phyloP scores from a whole-genome alignment of 2,329 filamentous ascomycete genomes.

The Colletotrichum godetiae region DNA sequence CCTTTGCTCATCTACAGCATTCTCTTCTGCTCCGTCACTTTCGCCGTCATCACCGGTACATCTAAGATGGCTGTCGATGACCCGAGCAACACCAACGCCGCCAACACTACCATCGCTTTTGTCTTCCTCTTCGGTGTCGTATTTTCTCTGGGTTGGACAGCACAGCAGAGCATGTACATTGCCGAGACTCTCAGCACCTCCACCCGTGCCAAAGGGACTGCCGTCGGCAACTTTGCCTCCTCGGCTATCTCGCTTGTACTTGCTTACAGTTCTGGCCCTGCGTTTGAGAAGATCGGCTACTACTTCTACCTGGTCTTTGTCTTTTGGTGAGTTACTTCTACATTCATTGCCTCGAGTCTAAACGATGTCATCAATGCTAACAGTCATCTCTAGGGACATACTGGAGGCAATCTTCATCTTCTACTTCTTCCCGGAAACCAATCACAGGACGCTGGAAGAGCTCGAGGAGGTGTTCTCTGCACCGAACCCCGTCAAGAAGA shows the following conservation, averaged over 20 bases:
- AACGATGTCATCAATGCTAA: background rate
- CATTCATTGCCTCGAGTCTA: too few species aligned
- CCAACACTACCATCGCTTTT: constrained; percentile 60
- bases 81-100: constrained; percentile 48
- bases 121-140: constrained; percentile 65
- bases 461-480: constrained; percentile 63
- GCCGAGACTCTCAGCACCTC: constrained; percentile 58
- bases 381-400: constrained; percentile 41
- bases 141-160: constrained; percentile 63
- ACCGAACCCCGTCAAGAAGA: constrained; percentile 56
- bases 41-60: constrained; percentile 61
- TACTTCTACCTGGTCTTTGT: constrained; percentile 59
- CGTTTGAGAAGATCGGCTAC: constrained; percentile 55
- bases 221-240: constrained; percentile 55
- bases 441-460: constrained; percentile 64
- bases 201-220: constrained; percentile 58
- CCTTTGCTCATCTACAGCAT: constrained; percentile 62
- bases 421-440: constrained; percentile 62
- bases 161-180: constrained; percentile 62
- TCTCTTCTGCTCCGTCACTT: constrained; percentile 57
- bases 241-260: constrained; percentile 52
- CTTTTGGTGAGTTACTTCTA: constrained; percentile 46
- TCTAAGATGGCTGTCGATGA: constrained; percentile 56
- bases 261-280: constrained; percentile 57
- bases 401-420: constrained; percentile 57